Evolutionary conservation across 352 stramenopile species (phyloP), one percentile per base, ranked within the genome.

Genomic region (Elongisporangium undulatum): DNA sequence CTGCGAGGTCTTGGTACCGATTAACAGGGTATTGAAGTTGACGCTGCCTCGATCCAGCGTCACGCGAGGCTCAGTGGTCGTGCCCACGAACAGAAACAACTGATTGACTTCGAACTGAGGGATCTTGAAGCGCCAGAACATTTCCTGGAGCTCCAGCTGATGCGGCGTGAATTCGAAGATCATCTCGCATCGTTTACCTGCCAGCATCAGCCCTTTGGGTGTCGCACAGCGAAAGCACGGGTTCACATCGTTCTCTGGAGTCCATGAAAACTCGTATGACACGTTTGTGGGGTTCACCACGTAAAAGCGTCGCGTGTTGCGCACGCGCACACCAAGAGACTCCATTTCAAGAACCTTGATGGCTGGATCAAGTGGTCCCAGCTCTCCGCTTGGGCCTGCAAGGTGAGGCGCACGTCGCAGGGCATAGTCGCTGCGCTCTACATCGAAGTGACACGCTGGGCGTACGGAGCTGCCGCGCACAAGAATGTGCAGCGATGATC

Each of bases 101-200:
- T 98, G 87, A 57, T 64, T 88, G 9, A 98, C 83, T 59, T 91
- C 74, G 34, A 97, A 94, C 24, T 93, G 79, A 7, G 90, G 79
- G 15, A 98, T 89, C 39, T 76, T 73, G 53, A 98, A 98, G 24
- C 87, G 77, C 75, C 83, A 98, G 55, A 98, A 98, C 64, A 90
- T 90, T 71, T 98, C 93, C 51, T 96, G 78, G 17, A 95, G 74
- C 51, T 88, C 85, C 5, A 94, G 66, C 49, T 96, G 87, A 60
- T 96, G 86, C 0, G 95, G 94, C 24, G 90, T 96, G 68, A 96
- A 98, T 59, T 98, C 94, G 63, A 98, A 98, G n/a, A 96, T 87
- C 86, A 98, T 97, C 59, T 98, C 95, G 59, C 87, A 96, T 15
- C 92, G 79, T 66, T 97, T 97, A 0, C 95, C 95, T 8, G 89